Evolutionary conservation across 2,329 filamentous ascomycete species (phyloP), one percentile per base, ranked within the genome.

Genomic region (Huntiella bhutanensis): DNA sequence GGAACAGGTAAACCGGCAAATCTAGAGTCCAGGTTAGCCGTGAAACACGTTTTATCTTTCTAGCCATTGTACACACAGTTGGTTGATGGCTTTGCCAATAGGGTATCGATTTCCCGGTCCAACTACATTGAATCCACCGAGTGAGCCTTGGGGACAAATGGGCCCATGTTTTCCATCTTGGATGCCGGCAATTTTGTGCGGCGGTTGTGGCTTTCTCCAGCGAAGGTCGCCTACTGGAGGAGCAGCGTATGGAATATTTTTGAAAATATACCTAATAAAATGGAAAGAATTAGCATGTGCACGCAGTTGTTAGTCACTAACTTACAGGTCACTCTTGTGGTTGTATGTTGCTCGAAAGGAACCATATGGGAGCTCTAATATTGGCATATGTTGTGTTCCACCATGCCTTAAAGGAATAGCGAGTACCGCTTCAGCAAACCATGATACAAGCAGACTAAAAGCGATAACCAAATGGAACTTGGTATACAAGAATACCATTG

Each of bases 211-310:
- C 47, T 62, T 63, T 5, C 53, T 52, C 61, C 62, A 67, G 33
- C 64, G 58, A 8, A 64, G 54, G 8, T 59, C 53, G 10, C 62
- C 63, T 3, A 59, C 53, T 0, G 64, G 63, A 8, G 64, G 62
- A 7, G 64, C 63, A 2, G 62, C 64, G 52, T 62, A 67, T 1
- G 62, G 61, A 44, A 67, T 62, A 48, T 66, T 66, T 46, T 59
- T 59, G 53, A 66, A 67, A 33, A 46, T 51, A 22, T 52, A 50
- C 19, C 51, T 52, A 13, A 15, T 5, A 22, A 8, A 13, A 22
- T 15, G 2, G 10, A 5, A 45, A 15, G 4, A 12, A 28, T 49
- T 45, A 50, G 45, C 7, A 28, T 16, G 3, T 17, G 35, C 22
- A 13, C 12, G 5, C 12, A 2, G 8, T 13, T 39, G 4, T 13